Evolutionary conservation across 208 protist genomes (phyloP).

Genomic region (Acanthamoeba rhysodes): DNA sequence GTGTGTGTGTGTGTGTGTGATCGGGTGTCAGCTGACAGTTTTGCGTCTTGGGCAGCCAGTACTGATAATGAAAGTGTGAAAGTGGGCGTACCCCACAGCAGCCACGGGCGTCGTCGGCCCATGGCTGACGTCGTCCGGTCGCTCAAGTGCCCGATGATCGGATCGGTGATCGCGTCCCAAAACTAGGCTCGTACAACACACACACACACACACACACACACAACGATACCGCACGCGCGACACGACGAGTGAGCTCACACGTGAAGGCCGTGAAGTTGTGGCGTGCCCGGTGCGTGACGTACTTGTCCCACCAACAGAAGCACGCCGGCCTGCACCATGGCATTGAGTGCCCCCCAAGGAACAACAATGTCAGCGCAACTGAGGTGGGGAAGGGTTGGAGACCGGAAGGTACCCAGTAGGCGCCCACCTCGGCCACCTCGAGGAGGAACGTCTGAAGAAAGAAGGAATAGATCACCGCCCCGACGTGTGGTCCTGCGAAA

Average conservation of each 20-base stretch:
- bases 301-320: conserved; percentile 38
- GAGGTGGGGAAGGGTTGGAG: neutral
- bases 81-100: conserved; percentile 5
- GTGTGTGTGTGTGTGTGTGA: neutral
- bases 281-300: neutral
- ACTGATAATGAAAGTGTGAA: neutral
- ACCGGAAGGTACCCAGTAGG: conserved; percentile 25
- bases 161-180: conserved; percentile 70
- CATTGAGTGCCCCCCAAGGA: neutral
- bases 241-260: neutral
- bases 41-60: neutral
- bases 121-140: conserved; percentile 34
- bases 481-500: neutral
- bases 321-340: neutral
- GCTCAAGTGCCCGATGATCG: conserved; percentile 52
- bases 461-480: conserved; percentile 37
- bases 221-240: neutral
- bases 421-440: conserved; percentile 56
- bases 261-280: neutral
- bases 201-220: neutral
- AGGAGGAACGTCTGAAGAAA: conserved; percentile 59
- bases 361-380: neutral
- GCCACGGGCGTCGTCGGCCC: conserved; percentile 47
- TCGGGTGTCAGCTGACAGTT: neutral
- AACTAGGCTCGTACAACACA: conserved; percentile 3